Percentiles rank a stretch among this genome's conserved stretches.
phyloP scores from a whole-genome alignment of 2,329 filamentous ascomycete genomes.

The Myriosclerotinia curreyana region DNA sequence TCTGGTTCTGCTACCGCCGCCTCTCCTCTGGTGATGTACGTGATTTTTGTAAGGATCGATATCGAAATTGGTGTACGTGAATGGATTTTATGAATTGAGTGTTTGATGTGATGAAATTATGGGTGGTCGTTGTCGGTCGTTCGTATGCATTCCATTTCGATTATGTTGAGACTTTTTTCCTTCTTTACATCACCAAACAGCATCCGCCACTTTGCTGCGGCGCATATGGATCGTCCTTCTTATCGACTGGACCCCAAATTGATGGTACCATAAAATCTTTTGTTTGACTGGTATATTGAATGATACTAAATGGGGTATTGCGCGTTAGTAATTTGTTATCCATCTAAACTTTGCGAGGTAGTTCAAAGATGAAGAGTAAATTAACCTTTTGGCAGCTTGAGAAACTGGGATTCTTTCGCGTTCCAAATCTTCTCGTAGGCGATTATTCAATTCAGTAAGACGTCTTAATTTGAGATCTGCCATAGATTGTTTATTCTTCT shows the following conservation, averaged over 20 bases:
- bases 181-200: conserved; percentile 83
- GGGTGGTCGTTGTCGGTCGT: conserved; percentile 21
- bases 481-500: conserved; percentile 99
- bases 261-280: conserved; percentile 98
- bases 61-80: conserved; percentile 18
- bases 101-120: conserved; percentile 21
- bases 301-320: conserved; percentile 63
- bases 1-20: conserved; percentile 6
- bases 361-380: conserved; percentile 32
- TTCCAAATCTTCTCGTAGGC: conserved; percentile 92
- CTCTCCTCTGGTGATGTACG: conserved; percentile 12
- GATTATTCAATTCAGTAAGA: conserved; percentile 93
- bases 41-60: conserved; percentile 12
- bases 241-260: conserved; percentile 91
- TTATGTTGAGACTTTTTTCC: conserved; percentile 21
- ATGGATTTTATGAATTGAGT: conserved; percentile 15
- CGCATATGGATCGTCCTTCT: conserved; percentile 96
- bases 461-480: conserved; percentile 95
- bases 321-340: conserved; percentile 16
- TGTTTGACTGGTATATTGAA: conserved; percentile 96
- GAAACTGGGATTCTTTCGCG: conserved; percentile 93
- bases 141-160: conserved; percentile 24
- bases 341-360: not conserved
- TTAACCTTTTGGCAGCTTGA: conserved; percentile 85
- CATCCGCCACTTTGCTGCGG: conserved; percentile 87